Base-by-base conservation (phyloP, 1,139 yeast genomes). In the Candida mesenterica region DNA sequence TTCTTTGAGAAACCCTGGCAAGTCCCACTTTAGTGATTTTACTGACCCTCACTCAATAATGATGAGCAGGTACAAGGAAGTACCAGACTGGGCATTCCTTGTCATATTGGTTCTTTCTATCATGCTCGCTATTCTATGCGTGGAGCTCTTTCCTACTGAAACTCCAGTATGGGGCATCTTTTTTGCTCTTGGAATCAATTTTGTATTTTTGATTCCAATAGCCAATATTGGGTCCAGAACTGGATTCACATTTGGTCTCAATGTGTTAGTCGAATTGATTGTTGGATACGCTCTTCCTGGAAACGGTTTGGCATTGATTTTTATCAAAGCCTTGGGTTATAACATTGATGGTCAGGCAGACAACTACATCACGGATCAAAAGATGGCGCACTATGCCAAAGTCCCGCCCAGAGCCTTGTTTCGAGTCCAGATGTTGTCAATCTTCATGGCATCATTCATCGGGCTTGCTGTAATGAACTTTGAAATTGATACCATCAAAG, bases 401-500 rank as follows among this genome's bases (percentile, higher is more conserved):
- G 41, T 64, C 4, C 66, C 69, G 0, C 68, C 70, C 3, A 46
- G 57, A 36, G 59, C 68, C 0, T 50, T 62, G 25, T 64, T 64
- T 49, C 48, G 62, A 30, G 59, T 60, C 5, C 70, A 64, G 42
- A 42, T 64, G 32, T 36, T 62, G 14, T 58, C 68, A 1, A 55
- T 61, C 1, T 37, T 62, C 19, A 35, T 62, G 8, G 48, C 51
- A 32, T 52, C 56, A 14, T 25, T 15, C 17, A 48, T 62, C 25
- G 55, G 59, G 4, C 43, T 64, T 28, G 48, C 46, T 4, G 57
- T 59, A 4, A 50, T 64, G 17, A 61, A 62, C 36, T 81, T 79
- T 75, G 70, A 70, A 48, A 53, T 77, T 18, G 55, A 61, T 23
- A 65, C 65, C 39, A 60, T 77, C 39, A 53, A 59, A n/a, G 72